These are phyloP conservation scores for Cylindrodendrum hubeiense DNA, from an alignment of 2,329 filamentous ascomycete genomes.

Conservation along the genomic window DNA sequence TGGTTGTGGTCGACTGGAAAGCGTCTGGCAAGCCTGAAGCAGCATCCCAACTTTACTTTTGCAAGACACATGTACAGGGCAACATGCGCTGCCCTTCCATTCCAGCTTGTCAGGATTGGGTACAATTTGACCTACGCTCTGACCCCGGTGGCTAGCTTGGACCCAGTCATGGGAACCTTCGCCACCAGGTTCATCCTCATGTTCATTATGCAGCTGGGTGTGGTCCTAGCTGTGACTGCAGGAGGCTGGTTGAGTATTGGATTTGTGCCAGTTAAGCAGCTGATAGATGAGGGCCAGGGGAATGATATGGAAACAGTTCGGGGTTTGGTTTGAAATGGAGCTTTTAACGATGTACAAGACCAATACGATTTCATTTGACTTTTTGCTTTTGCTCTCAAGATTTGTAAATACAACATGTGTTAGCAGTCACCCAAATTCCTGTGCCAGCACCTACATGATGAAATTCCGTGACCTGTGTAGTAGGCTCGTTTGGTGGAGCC, in stretches of 20 bases:
- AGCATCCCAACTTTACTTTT: slow-evolving; percentile 19
- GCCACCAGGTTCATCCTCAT: slow-evolving; percentile 16
- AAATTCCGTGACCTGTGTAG: too few species aligned
- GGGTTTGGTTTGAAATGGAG: too few species aligned
- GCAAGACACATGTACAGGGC: slow-evolving; percentile 15
- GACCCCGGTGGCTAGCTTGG: slow-evolving; percentile 6
- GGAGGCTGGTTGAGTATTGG: slow-evolving; percentile 23
- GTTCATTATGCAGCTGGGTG: slow-evolving; percentile 14
- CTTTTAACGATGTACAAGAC: too few species aligned
- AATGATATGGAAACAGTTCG: too few species aligned
- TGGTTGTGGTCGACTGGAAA: slow-evolving; percentile 18
- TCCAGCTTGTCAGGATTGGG: slow-evolving; percentile 24
- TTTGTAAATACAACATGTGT: too few species aligned
- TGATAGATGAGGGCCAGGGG: too few species aligned
- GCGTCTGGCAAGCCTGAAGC: neutral
- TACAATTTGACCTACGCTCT: slow-evolving; percentile 22
- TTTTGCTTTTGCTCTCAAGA: too few species aligned
- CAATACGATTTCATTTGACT: too few species aligned
- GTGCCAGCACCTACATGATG: too few species aligned
- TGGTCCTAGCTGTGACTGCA: slow-evolving; percentile 3
- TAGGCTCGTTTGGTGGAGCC: too few species aligned
- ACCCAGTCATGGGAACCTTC: slow-evolving; percentile 12
- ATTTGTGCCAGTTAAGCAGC: too few species aligned
- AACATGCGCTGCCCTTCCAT: slow-evolving; percentile 4
- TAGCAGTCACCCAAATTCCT: too few species aligned